Conservation (phyloP, 169 alveolate species). For the Plasmodium gallinaceum region DNA sequence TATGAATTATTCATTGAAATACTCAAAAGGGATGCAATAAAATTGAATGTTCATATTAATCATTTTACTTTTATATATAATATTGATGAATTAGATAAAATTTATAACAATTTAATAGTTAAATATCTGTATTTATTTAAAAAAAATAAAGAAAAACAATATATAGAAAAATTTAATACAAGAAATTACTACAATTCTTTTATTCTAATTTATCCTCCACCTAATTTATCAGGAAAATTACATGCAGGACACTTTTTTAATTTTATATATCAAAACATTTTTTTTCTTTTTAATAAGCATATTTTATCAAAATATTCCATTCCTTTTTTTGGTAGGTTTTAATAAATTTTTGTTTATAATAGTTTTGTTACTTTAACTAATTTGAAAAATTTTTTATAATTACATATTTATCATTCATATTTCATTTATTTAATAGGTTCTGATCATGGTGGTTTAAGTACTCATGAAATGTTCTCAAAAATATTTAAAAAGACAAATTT, state of each 20-base stretch:
- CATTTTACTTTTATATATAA: background rate
- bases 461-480: slow-evolving; percentile 47
- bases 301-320: slow-evolving; percentile 12
- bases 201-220: slow-evolving; percentile 47
- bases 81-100: slow-evolving; percentile 8
- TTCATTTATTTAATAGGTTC: slow-evolving; percentile 8
- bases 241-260: slow-evolving; percentile 64
- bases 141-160: slow-evolving; percentile 5
- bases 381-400: too few species aligned
- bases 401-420: background rate
- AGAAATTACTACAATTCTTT: slow-evolving; percentile 29
- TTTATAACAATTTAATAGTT: slow-evolving; percentile 13
- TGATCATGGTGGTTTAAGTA: slow-evolving; percentile 68
- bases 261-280: slow-evolving; percentile 25
- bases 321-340: slow-evolving; percentile 23
- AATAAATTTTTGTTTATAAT: background rate
- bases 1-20: background rate
- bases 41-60: background rate
- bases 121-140: slow-evolving; percentile 10
- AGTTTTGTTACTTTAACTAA: background rate
- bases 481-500: background rate
- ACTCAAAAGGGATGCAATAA: background rate
- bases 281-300: slow-evolving; percentile 31
- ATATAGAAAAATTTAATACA: slow-evolving; percentile 8
- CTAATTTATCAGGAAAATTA: slow-evolving; percentile 51